Evolutionary conservation across 768 basidiomycete genomes (phyloP).

Genomic region (Suillus variegatus): DNA sequence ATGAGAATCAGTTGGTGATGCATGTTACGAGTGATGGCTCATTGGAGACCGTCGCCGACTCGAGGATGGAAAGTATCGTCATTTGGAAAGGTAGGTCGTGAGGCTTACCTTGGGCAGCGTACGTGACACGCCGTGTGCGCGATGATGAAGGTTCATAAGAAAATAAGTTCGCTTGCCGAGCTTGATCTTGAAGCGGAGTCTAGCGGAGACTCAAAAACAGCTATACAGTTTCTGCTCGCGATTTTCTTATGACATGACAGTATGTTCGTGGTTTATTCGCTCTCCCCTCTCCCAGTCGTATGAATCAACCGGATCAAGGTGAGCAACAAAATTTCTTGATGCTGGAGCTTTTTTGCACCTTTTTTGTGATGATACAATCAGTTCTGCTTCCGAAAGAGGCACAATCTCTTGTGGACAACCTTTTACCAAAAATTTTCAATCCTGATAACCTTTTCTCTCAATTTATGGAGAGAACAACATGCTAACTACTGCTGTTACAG

Average conservation of each 20-base stretch:
- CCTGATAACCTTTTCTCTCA: slow-evolving; percentile 40
- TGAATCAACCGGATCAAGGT: slow-evolving; percentile 11
- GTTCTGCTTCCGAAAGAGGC: slow-evolving; percentile 86
- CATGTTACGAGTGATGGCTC: slow-evolving; percentile 79
- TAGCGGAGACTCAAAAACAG: slow-evolving; percentile 11
- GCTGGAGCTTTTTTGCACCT: not conserved
- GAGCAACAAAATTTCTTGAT: not conserved
- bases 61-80: slow-evolving; percentile 75
- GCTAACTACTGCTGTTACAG: slow-evolving; percentile 10
- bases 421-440: slow-evolving; percentile 47
- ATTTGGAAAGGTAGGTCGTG: slow-evolving; percentile 23
- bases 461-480: not conserved
- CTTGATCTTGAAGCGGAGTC: not conserved
- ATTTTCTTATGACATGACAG: not conserved
- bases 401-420: slow-evolving; percentile 75
- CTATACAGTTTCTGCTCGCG: slow-evolving; percentile 43
- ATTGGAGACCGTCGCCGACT: slow-evolving; percentile 70
- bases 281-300: slow-evolving; percentile 4
- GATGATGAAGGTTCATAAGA: not conserved
- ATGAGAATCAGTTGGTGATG: slow-evolving; percentile 54
- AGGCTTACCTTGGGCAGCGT: slow-evolving; percentile 33
- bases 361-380: slow-evolving; percentile 58
- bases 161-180: not conserved
- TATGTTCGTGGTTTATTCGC: slow-evolving; percentile 6
- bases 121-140: not conserved